Percentiles rank a stretch among this genome's conserved stretches.
Evolutionary conservation across 768 basidiomycete genomes (phyloP).

Genomic region (Collybia sp.): DNA sequence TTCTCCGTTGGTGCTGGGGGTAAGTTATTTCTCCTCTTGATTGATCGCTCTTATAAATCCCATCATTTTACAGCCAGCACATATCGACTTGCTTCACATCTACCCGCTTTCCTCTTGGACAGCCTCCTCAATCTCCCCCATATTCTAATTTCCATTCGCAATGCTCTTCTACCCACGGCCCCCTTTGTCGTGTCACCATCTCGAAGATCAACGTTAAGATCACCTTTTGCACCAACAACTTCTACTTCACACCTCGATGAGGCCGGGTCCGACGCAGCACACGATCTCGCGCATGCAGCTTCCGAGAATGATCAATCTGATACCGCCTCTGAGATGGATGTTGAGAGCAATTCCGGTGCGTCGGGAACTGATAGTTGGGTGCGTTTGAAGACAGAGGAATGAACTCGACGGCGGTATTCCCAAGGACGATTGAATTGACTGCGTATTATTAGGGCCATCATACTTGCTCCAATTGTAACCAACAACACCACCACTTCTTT

Average conservation of each 20-base stretch:
- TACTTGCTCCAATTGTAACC: background rate
- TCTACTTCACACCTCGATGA: constrained; percentile 3
- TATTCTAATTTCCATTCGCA: constrained; percentile 55
- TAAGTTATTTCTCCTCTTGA: constrained; percentile 24
- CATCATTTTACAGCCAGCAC: constrained; percentile 48
- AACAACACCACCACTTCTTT: background rate
- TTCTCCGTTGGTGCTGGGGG: constrained; percentile 79
- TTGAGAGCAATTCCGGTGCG: constrained; percentile 58
- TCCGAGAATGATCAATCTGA: constrained; percentile 24
- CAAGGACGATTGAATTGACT: background rate
- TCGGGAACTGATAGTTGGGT: constrained; percentile 64
- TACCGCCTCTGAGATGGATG: constrained; percentile 59
- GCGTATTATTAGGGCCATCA: background rate
- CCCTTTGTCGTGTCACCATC: constrained; percentile 34
- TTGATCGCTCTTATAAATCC: constrained; percentile 7
- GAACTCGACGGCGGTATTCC: background rate
- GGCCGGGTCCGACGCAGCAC: constrained; percentile 3
- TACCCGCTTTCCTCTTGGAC: constrained; percentile 65
- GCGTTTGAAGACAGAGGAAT: constrained; percentile 37
- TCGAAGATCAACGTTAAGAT: constrained; percentile 20
- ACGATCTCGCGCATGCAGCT: constrained; percentile 6
- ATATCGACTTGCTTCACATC: constrained; percentile 64
- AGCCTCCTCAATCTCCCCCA: constrained; percentile 62
- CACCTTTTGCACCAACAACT: constrained; percentile 5
- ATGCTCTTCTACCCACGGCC: constrained; percentile 50